Evolutionary conservation across 345 rosid genomes (phyloP).

Genomic region (Citrus sp.): DNA sequence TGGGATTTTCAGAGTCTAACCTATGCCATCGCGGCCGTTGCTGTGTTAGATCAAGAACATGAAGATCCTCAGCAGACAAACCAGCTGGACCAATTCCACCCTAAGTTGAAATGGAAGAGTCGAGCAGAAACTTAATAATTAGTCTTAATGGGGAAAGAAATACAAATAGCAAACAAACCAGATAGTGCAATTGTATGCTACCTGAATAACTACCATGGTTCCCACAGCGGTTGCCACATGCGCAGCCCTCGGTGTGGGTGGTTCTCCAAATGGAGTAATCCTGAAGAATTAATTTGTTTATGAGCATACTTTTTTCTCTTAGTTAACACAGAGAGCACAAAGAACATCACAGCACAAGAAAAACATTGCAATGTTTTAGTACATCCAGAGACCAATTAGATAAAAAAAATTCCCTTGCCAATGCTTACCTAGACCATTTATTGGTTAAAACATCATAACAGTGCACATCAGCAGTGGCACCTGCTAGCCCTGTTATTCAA

Average conservation of each 20-base stretch:
- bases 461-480: conserved; percentile 99
- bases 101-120: conserved; percentile 37
- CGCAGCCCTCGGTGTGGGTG: conserved; percentile 99
- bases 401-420: neutral
- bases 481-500: conserved; percentile 78
- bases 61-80: conserved; percentile 98
- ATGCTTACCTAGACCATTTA: conserved; percentile 91
- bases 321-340: neutral
- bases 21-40: conserved; percentile 98
- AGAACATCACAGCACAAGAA: neutral
- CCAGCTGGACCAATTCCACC: conserved; percentile 99
- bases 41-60: conserved; percentile 96
- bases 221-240: conserved; percentile 99
- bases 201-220: conserved; percentile 99
- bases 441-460: conserved; percentile 90
- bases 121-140: conserved; percentile 3
- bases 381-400: neutral
- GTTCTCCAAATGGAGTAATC: conserved; percentile 88
- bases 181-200: conserved; percentile 20
- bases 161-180: conserved; percentile 1
- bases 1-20: conserved; percentile 32
- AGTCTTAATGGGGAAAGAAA: neutral
- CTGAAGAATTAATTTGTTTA: conserved; percentile 33
- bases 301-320: neutral
- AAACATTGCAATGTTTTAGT: neutral